Conservation (phyloP, 768 basidiomycete genomes). For the Mycena latifolia region DNA sequence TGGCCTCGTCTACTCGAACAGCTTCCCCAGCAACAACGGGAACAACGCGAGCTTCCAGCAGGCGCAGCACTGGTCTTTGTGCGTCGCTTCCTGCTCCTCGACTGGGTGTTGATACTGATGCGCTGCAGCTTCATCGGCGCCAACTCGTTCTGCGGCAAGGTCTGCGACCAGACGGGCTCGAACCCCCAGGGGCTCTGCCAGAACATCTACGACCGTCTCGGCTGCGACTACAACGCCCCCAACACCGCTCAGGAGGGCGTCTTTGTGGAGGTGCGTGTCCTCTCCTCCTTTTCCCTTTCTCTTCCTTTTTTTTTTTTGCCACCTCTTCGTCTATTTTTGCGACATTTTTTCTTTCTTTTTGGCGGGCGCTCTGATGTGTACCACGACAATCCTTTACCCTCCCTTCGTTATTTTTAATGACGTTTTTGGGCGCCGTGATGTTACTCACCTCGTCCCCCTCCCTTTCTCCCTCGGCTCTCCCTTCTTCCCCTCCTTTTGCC, state of each 20-base stretch:
- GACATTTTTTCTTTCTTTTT: too few species aligned
- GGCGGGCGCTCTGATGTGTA: too few species aligned
- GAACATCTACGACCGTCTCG: conserved; percentile 63
- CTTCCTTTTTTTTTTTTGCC: background rate
- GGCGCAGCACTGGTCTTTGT: conserved; percentile 64
- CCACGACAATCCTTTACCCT: too few species aligned
- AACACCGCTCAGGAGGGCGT: background rate
- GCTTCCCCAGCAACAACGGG: conserved; percentile 50
- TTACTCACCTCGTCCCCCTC: too few species aligned
- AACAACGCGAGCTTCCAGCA: conserved; percentile 56
- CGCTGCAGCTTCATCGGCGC: conserved; percentile 64
- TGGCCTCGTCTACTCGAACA: conserved; percentile 63
- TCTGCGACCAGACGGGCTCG: conserved; percentile 61
- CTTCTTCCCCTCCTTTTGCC: too few species aligned
- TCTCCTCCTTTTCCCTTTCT: too few species aligned
- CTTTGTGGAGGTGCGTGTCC: background rate
- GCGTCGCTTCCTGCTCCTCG: conserved; percentile 33
- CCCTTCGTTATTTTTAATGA: too few species aligned
- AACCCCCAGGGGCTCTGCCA: conserved; percentile 53
- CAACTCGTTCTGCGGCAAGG: conserved; percentile 62
- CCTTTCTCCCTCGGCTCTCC: too few species aligned
- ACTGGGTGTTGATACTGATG: too few species aligned
- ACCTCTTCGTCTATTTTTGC: background rate
- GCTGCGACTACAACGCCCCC: conserved; percentile 59
- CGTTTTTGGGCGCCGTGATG: too few species aligned